phyloP scores from a whole-genome alignment of 2,329 filamentous ascomycete species.

The Cladobotryum mycophilum region DNA sequence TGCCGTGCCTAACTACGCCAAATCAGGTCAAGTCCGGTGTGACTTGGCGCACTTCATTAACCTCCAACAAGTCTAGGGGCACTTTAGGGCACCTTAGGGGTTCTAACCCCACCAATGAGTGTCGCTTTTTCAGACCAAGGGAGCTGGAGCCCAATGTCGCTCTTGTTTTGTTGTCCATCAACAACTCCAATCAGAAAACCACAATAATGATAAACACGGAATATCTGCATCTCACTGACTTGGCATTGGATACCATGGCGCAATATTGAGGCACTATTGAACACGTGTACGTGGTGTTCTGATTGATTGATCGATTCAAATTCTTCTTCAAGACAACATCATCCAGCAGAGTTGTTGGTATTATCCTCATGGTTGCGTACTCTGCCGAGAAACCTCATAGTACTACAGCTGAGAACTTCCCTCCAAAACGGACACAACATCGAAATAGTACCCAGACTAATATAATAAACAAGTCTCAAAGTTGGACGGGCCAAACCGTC shows the following conservation, averaged over 20 bases:
- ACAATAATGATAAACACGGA: neutral
- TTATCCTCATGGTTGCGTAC: slow-evolving; percentile 5
- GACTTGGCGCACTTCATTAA: too few species aligned
- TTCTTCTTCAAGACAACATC: neutral
- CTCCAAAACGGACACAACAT: slow-evolving; percentile 6
- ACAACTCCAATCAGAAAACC: too few species aligned
- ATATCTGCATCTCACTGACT: neutral
- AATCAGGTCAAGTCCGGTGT: neutral
- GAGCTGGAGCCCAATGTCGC: too few species aligned
- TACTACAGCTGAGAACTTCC: neutral
- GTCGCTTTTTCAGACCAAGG: neutral
- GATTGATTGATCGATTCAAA: neutral
- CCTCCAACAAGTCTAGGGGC: too few species aligned
- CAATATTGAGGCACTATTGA: too few species aligned
- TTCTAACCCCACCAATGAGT: slow-evolving; percentile 1
- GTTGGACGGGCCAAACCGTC: neutral
- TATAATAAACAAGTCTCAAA: slow-evolving; percentile 8
- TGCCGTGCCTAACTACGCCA: slow-evolving; percentile 10
- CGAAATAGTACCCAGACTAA: slow-evolving; percentile 4
- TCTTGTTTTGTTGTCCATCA: too few species aligned
- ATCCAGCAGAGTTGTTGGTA: neutral
- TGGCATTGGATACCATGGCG: too few species aligned
- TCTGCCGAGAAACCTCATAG: slow-evolving; percentile 6
- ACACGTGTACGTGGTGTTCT: neutral
- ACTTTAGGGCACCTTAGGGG: too few species aligned